Conservation (phyloP, 2,329 filamentous ascomycete genomes). For the Ophiostoma novo-ulmi region DNA sequence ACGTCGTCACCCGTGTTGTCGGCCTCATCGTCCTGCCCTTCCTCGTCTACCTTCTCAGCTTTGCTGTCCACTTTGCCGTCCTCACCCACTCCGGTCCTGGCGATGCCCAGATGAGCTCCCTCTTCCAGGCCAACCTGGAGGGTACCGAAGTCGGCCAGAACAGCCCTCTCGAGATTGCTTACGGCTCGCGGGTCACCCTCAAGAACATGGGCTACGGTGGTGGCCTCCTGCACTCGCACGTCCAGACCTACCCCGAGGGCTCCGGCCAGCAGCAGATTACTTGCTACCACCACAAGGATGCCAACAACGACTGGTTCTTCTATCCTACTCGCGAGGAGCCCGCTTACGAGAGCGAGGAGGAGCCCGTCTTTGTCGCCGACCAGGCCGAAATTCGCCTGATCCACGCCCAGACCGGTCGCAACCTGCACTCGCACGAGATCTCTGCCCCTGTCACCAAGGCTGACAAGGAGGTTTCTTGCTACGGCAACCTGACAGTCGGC, state of each 20-base stretch:
- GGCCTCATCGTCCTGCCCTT: slow-evolving; percentile 85
- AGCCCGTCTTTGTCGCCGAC: slow-evolving; percentile 71
- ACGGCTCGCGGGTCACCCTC: slow-evolving; percentile 82
- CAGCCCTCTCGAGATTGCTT: slow-evolving; percentile 85
- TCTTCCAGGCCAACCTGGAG: slow-evolving; percentile 94
- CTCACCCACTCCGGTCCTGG: slow-evolving; percentile 90
- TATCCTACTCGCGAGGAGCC: slow-evolving; percentile 81
- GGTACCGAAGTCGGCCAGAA: slow-evolving; percentile 92
- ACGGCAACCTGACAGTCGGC: slow-evolving; percentile 90
- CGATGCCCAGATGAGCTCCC: slow-evolving; percentile 99
- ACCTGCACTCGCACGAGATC: slow-evolving; percentile 91
- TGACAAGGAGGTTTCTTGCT: slow-evolving; percentile 89
- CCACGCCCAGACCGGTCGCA: slow-evolving; percentile 91
- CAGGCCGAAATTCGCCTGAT: slow-evolving; percentile 77
- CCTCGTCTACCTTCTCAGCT: slow-evolving; percentile 91
- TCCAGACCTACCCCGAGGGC: slow-evolving; percentile 92
- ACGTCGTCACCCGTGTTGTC: slow-evolving; percentile 72
- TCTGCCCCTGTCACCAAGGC: slow-evolving; percentile 82
- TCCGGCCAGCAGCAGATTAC: slow-evolving; percentile 94
- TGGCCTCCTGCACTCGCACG: slow-evolving; percentile 90
- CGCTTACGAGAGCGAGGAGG: slow-evolving; percentile 66
- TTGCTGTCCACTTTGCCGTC: slow-evolving; percentile 90
- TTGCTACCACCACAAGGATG: slow-evolving; percentile 98
- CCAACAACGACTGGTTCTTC: slow-evolving; percentile 99
- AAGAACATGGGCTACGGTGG: slow-evolving; percentile 99